Evolutionary conservation across 345 rosid genomes (phyloP).

Genomic region (Dipteronia dyeriana): DNA sequence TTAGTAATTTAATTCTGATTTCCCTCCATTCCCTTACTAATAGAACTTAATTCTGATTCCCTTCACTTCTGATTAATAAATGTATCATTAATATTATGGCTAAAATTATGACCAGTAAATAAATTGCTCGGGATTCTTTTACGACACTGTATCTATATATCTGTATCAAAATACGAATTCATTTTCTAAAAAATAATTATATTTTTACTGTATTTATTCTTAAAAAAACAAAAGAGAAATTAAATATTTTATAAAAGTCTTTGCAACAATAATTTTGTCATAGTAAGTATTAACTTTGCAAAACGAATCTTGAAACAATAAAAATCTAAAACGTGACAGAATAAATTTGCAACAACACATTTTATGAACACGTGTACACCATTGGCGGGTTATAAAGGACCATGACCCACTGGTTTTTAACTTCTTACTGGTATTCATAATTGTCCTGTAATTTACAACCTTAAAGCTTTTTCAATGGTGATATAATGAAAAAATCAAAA

Average conservation of each 20-base stretch:
- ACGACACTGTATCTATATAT: neutral
- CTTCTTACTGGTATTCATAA: conserved; percentile 16
- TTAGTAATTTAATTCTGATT: no score
- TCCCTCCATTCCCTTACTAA: no score
- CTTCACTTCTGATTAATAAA: no score
- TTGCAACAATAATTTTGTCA: no score
- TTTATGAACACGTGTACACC: conserved; percentile 14
- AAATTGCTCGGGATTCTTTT: neutral
- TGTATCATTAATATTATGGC: no score
- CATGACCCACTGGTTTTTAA: conserved; percentile 24
- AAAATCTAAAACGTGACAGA: neutral
- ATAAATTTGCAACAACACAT: neutral
- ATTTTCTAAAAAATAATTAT: no score
- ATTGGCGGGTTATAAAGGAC: conserved; percentile 26
- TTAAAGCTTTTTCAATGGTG: neutral
- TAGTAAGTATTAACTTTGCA: neutral
- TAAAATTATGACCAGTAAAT: neutral
- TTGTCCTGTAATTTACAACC: neutral
- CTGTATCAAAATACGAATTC: neutral
- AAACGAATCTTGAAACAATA: neutral
- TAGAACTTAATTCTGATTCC: no score
- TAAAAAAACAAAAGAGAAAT: no score
- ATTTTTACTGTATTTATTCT: neutral
- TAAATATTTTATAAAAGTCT: no score
- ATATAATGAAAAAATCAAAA: neutral